Conservation (phyloP, 176 grass and related monocot genomes). For the Carex kokanica region DNA sequence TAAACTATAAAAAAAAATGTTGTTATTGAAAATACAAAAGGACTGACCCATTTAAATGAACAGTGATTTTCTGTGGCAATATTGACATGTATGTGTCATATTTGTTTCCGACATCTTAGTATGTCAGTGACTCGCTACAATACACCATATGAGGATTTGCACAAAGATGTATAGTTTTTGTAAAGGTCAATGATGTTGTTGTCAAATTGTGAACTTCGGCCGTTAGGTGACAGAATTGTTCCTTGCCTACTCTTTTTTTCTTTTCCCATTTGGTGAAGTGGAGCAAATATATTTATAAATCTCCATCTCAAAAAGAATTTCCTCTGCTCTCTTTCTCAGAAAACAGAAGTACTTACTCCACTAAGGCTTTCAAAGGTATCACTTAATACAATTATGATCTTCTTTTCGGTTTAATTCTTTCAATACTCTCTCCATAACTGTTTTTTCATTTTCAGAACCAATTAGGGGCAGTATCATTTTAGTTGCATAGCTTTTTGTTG, state of each 20-base stretch:
- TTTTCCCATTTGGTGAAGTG: neutral
- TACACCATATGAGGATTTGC: neutral
- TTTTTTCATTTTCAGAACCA: neutral
- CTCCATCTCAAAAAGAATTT: neutral
- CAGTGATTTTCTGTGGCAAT: neutral
- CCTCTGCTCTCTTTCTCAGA: neutral
- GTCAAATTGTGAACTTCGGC: neutral
- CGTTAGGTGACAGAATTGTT: neutral
- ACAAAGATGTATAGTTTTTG: neutral
- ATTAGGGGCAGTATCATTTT: neutral
- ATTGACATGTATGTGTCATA: neutral
- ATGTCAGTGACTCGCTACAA: neutral
- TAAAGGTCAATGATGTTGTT: neutral
- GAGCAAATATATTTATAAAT: neutral
- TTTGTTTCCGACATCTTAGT: neutral
- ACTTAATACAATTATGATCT: neutral
- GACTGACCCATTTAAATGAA: neutral
- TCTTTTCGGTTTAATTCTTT: neutral
- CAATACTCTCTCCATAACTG: neutral
- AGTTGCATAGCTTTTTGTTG: too few relatives aligned
- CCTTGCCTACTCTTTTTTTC: neutral
- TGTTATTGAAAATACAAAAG: neutral
- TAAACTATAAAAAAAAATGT: neutral
- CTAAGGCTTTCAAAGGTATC: neutral
- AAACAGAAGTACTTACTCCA: neutral